phyloP scores from a whole-genome alignment of 106 monocot genomes.

The Dendrobium officinale region DNA sequence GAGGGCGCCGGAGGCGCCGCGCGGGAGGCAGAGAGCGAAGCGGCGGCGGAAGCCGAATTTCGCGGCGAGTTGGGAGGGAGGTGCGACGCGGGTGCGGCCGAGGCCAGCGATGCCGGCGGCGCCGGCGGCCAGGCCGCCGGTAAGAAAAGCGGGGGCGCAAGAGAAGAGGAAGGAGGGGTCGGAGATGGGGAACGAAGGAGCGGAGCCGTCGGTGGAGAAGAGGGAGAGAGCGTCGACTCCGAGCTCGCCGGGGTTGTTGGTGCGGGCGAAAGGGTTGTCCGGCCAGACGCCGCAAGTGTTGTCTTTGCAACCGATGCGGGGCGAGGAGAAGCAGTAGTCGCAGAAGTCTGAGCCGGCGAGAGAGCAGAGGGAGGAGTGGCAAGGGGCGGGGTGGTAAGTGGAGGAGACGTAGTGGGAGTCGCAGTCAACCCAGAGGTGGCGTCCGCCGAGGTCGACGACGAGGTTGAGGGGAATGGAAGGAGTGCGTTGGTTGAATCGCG shows the following conservation, averaged over 20 bases:
- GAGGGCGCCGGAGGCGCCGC: constrained; percentile 26
- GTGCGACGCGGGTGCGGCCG: constrained; percentile 29
- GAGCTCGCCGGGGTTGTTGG: constrained; percentile 31
- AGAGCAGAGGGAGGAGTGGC: constrained; percentile 23
- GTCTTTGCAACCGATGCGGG: constrained; percentile 33
- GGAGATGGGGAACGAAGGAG: constrained; percentile 15
- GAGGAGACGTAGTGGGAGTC: constrained; percentile 31
- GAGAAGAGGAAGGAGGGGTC: constrained; percentile 31
- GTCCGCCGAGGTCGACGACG: constrained; percentile 44
- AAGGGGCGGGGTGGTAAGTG: constrained; percentile 26
- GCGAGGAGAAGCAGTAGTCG: constrained; percentile 16
- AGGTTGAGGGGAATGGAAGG: constrained; percentile 27
- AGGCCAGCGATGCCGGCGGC: constrained; percentile 39
- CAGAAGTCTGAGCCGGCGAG: background rate
- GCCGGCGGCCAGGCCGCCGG: constrained; percentile 35
- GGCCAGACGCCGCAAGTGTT: constrained; percentile 29
- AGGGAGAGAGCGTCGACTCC: constrained; percentile 32
- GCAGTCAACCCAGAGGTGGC: constrained; percentile 43
- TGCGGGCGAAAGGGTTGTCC: constrained; percentile 37
- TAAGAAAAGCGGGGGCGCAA: constrained; percentile 30
- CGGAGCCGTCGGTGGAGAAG: constrained; percentile 40
- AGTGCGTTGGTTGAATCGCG: constrained; percentile 27
- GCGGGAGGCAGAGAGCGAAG: constrained; percentile 60
- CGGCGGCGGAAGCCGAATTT: constrained; percentile 32
- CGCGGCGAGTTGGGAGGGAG: constrained; percentile 46